These are phyloP conservation scores for Austroboletus niveus DNA, from an alignment of 1,284 basidiomycete species.

Conservation along the genomic window DNA sequence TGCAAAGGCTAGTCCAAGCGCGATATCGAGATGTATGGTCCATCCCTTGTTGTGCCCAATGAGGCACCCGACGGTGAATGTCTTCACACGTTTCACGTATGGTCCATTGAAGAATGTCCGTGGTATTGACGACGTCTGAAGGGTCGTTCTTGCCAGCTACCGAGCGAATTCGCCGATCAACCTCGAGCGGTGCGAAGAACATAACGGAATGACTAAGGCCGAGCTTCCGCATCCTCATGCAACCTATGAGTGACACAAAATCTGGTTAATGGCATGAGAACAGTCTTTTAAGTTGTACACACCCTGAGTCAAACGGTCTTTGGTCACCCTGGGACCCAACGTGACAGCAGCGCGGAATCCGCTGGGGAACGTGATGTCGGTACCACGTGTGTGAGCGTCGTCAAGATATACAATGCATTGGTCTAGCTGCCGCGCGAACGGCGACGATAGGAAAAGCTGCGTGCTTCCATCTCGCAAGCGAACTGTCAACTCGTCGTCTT, in stretches of 20 bases:
- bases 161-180: slow-evolving; percentile 41
- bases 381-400: slow-evolving; percentile 58
- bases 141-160: slow-evolving; percentile 11
- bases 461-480: slow-evolving; percentile 38
- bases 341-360: slow-evolving; percentile 49
- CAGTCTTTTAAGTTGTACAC: slow-evolving; percentile 1
- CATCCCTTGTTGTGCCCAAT: slow-evolving; percentile 3
- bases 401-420: slow-evolving; percentile 54
- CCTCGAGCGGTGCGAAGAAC: slow-evolving; percentile 49
- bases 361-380: slow-evolving; percentile 49
- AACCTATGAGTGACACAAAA: slow-evolving; percentile 32
- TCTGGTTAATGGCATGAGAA: background rate
- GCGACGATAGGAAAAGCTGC: slow-evolving; percentile 43
- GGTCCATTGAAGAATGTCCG: slow-evolving; percentile 45
- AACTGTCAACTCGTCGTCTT: slow-evolving; percentile 35
- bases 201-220: slow-evolving; percentile 49
- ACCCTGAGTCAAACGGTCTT: slow-evolving; percentile 56
- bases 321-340: slow-evolving; percentile 51
- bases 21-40: slow-evolving; percentile 37
- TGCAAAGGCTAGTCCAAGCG: slow-evolving; percentile 30
- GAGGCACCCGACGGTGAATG: slow-evolving; percentile 30
- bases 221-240: slow-evolving; percentile 52
- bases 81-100: slow-evolving; percentile 46
- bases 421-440: slow-evolving; percentile 41
- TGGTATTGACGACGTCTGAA: slow-evolving; percentile 14